Percentiles rank a stretch among this genome's conserved stretches.
phyloP scores from a whole-genome alignment of 805 yeast genomes.

The Metschnikowia proteae region DNA sequence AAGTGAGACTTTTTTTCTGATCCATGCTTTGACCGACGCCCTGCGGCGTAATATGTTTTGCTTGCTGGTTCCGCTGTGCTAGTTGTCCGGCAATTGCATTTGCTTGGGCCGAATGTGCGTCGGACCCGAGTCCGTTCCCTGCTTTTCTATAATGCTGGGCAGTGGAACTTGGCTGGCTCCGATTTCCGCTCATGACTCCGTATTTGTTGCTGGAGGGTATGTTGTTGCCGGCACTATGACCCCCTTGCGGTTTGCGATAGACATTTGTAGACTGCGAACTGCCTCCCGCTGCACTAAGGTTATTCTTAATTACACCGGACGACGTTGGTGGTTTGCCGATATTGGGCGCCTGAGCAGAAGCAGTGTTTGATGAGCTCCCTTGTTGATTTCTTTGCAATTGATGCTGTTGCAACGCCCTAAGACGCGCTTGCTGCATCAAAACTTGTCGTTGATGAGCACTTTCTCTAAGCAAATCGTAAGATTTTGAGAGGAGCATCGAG shows the following conservation, averaged over 20 bases:
- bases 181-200: constrained; percentile 3
- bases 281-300: background rate
- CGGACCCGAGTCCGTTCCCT: background rate
- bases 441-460: constrained; percentile 62
- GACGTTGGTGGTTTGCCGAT: constrained; percentile 2
- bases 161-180: background rate
- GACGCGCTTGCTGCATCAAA: constrained; percentile 47
- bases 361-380: background rate
- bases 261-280: background rate
- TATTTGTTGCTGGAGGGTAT: constrained; percentile 3
- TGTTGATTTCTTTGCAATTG: constrained; percentile 20
- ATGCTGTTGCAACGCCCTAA: constrained; percentile 41
- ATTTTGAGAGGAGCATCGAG: constrained; percentile 81
- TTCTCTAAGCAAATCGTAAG: constrained; percentile 75
- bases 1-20: constrained; percentile 3
- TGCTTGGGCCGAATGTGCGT: background rate
- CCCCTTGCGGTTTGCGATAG: constrained; percentile 3
- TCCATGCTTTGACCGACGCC: constrained; percentile 4
- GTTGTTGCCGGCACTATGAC: constrained; percentile 5
- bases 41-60: background rate
- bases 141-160: background rate
- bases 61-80: constrained; percentile 5
- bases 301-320: background rate
- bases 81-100: background rate
- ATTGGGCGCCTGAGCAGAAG: background rate